phyloP scores from a whole-genome alignment of 257 asterid species.

The Solanum ossicruentum region DNA sequence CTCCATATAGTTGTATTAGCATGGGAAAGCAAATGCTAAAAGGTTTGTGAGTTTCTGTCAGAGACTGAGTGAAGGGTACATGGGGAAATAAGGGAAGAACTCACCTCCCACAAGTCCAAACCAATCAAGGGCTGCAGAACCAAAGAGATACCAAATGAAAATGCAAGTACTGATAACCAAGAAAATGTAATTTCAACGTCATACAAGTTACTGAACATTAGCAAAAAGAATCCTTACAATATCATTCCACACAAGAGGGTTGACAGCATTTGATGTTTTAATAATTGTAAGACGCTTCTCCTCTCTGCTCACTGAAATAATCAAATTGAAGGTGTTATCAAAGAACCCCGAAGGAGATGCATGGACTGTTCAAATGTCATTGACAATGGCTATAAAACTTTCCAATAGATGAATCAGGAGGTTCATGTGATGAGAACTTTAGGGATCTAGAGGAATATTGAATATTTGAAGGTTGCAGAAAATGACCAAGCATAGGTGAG shows the following conservation, averaged over 20 bases:
- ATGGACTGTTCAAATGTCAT: not conserved
- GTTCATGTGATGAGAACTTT: not conserved
- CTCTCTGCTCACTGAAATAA: slow-evolving; percentile 71
- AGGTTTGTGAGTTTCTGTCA: not conserved
- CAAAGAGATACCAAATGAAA: not conserved
- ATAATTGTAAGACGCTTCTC: slow-evolving; percentile 53
- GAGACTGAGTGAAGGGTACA: not conserved
- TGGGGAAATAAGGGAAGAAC: not conserved
- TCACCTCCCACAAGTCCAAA: slow-evolving; percentile 39
- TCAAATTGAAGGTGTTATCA: slow-evolving; percentile 3
- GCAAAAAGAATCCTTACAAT: slow-evolving; percentile 7
- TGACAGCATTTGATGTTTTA: slow-evolving; percentile 29
- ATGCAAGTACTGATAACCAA: not conserved
- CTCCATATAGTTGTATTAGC: not conserved
- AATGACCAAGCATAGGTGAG: not conserved
- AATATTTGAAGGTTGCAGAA: not conserved
- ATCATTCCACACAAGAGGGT: slow-evolving; percentile 32
- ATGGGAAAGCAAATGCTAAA: not conserved
- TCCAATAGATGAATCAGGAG: not conserved
- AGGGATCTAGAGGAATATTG: not conserved
- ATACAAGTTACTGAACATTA: not conserved
- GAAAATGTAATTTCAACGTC: not conserved
- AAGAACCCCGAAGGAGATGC: not conserved
- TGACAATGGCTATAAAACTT: not conserved
- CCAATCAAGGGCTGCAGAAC: slow-evolving; percentile 25